A percentile compares a stretch with the other conserved stretches of the same genome.
Evolutionary conservation across 495 filamentous ascomycete species (phyloP).

Genomic region (Copromyces sp.): DNA sequence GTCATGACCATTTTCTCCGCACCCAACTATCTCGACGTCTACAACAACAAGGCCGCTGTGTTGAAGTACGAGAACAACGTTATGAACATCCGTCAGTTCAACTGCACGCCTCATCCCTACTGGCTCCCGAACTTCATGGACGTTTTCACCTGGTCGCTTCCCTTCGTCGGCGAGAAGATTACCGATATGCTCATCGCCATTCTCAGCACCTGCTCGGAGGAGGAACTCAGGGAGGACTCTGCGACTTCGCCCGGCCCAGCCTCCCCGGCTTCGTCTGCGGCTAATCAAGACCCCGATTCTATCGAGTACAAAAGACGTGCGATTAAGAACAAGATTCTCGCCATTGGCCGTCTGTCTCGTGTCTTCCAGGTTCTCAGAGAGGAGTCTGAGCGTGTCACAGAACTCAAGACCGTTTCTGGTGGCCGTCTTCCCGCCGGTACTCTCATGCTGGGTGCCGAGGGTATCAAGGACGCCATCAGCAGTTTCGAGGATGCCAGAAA

Average conservation of each 20-base stretch:
- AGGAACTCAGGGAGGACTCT: conserved; percentile 77
- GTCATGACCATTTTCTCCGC: conserved; percentile 99
- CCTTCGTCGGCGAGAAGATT: conserved; percentile 98
- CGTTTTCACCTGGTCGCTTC: conserved; percentile 97
- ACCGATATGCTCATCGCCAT: conserved; percentile 99
- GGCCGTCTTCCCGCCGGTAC: conserved; percentile 91
- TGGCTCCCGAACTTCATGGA: conserved; percentile 99
- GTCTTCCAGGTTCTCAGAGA: conserved; percentile 98
- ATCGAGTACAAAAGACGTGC: conserved; percentile 87
- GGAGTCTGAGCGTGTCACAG: conserved; percentile 91
- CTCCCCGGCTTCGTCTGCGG: conserved; percentile 49
- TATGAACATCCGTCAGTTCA: conserved; percentile 99
- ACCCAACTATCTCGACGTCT: conserved; percentile 98
- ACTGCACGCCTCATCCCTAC: conserved; percentile 97
- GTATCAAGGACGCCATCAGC: conserved; percentile 97
- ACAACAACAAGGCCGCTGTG: conserved; percentile 99
- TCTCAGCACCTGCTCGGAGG: conserved; percentile 93
- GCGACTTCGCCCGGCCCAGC: conserved; percentile 49
- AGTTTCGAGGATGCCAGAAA: conserved; percentile 97
- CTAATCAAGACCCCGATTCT: conserved; percentile 60
- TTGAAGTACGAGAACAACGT: conserved; percentile 99
- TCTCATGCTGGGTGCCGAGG: conserved; percentile 94
- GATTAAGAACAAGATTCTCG: conserved; percentile 99
- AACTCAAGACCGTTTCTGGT: conserved; percentile 92
- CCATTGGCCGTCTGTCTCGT: conserved; percentile 90